Conservation (phyloP, 306 rosid genomes). For the Cucurbita argyrosperma region DNA sequence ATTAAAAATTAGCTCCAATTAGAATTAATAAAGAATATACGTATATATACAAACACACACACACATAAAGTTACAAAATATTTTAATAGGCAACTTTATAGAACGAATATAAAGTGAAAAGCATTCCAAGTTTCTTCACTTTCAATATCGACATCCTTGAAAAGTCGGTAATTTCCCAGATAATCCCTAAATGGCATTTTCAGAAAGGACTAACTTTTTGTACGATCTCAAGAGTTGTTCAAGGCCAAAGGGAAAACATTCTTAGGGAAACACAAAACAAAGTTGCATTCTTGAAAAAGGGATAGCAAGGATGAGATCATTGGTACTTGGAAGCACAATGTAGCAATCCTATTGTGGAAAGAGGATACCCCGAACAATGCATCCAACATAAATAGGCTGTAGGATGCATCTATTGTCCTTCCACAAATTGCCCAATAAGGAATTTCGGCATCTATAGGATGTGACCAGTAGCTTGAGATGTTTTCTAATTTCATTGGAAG, state of each 20-base stretch:
- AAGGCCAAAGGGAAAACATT: neutral
- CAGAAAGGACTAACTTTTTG: neutral
- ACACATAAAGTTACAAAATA: neutral
- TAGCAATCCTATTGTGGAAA: neutral
- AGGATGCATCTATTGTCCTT: neutral
- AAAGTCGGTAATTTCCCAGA: neutral
- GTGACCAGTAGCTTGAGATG: neutral
- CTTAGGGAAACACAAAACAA: neutral
- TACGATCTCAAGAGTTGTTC: neutral
- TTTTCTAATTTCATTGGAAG: neutral
- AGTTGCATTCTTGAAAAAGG: neutral
- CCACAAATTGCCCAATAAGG: neutral
- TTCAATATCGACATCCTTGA: neutral
- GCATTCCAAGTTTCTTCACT: neutral
- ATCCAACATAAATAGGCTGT: neutral
- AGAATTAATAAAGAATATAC: too few species aligned
- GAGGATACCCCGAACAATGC: neutral
- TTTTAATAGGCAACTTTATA: neutral
- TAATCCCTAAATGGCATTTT: neutral
- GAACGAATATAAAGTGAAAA: neutral
- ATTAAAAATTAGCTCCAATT: too few species aligned
- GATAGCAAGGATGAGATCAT: neutral
- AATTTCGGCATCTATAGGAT: neutral
- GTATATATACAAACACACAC: too few species aligned
- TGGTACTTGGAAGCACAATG: neutral